Percentiles rank a stretch among this genome's conserved stretches.
These are phyloP conservation scores for Hypoxylon sp. DNA, from an alignment of 2,329 filamentous ascomycete species.

Conservation along the genomic window DNA sequence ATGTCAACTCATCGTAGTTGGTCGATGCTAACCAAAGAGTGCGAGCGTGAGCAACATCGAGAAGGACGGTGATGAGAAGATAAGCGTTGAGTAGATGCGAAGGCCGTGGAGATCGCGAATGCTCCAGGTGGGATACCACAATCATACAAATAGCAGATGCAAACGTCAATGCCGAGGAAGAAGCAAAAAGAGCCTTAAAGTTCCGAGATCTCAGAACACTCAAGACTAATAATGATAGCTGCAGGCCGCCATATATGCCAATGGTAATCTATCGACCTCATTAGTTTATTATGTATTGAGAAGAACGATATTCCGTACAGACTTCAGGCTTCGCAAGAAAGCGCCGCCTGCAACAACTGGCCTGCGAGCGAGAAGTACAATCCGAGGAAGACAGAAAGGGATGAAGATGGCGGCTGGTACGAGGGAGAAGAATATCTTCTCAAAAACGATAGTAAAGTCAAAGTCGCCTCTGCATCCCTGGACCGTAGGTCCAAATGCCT, in stretches of 20 bases:
- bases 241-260: constrained; percentile 9
- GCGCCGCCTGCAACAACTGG: constrained; percentile 12
- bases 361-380: constrained; percentile 39
- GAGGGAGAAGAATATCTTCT: constrained; percentile 60
- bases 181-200: constrained; percentile 18
- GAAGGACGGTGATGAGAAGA: constrained; percentile 57
- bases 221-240: constrained; percentile 19
- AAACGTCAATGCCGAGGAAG: constrained; percentile 26
- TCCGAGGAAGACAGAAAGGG: constrained; percentile 51
- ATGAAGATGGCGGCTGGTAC: constrained; percentile 58
- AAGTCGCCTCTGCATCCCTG: constrained; percentile 61
- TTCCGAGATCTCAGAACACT: constrained; percentile 5
- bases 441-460: constrained; percentile 64
- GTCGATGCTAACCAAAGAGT: constrained; percentile 57
- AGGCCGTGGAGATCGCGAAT: constrained; percentile 51
- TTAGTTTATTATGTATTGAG: neutral
- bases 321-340: constrained; percentile 18
- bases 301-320: constrained; percentile 3
- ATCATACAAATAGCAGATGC: constrained; percentile 31
- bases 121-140: constrained; percentile 35
- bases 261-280: constrained; percentile 6
- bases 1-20: constrained; percentile 28
- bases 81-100: constrained; percentile 59
- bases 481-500: constrained; percentile 57
- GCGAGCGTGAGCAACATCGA: constrained; percentile 59